These are phyloP conservation scores for Trichoderma asperelloides DNA, from an alignment of 495 filamentous ascomycete species.

Conservation along the genomic window DNA sequence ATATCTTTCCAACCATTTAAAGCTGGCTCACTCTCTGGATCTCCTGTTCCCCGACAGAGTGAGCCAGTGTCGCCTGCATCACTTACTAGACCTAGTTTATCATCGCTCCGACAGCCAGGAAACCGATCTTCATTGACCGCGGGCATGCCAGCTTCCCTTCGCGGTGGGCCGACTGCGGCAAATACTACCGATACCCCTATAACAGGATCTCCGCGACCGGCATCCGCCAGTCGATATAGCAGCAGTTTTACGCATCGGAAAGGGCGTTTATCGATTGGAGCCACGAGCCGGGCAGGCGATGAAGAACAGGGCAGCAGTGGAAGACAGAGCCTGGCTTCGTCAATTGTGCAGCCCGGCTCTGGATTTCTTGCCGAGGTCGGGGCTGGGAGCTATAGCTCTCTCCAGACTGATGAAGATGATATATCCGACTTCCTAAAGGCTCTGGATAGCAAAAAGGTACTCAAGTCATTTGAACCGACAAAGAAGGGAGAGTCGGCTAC, in stretches of 20 bases:
- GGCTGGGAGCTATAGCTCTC: slow-evolving; percentile 65
- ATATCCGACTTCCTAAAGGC: slow-evolving; percentile 87
- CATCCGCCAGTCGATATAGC: slow-evolving; percentile 77
- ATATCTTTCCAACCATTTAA: slow-evolving; percentile 93
- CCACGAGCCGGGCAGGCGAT: slow-evolving; percentile 54
- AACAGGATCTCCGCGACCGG: slow-evolving; percentile 60
- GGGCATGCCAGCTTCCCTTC: slow-evolving; percentile 56
- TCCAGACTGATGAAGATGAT: slow-evolving; percentile 80
- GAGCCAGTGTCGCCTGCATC: slow-evolving; percentile 40
- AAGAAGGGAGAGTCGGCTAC: slow-evolving; percentile 49
- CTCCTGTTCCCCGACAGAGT: slow-evolving; percentile 45
- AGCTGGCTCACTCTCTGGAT: slow-evolving; percentile 85
- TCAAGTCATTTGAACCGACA: slow-evolving; percentile 57
- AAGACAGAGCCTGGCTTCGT: slow-evolving; percentile 75
- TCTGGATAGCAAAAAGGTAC: slow-evolving; percentile 70
- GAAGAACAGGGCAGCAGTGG: slow-evolving; percentile 85
- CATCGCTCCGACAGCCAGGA: slow-evolving; percentile 51
- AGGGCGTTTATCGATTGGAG: slow-evolving; percentile 63
- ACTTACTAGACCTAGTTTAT: slow-evolving; percentile 39
- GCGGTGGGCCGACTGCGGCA: slow-evolving; percentile 29
- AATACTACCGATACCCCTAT: slow-evolving; percentile 53
- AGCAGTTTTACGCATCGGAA: slow-evolving; percentile 58
- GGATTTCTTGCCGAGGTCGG: slow-evolving; percentile 66
- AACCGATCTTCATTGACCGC: slow-evolving; percentile 58
- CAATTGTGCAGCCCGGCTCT: slow-evolving; percentile 74